Percentiles rank a stretch among this genome's conserved stretches.
Evolutionary conservation across 208 protist genomes (phyloP).

Genomic region (Trichomonas tenax): DNA sequence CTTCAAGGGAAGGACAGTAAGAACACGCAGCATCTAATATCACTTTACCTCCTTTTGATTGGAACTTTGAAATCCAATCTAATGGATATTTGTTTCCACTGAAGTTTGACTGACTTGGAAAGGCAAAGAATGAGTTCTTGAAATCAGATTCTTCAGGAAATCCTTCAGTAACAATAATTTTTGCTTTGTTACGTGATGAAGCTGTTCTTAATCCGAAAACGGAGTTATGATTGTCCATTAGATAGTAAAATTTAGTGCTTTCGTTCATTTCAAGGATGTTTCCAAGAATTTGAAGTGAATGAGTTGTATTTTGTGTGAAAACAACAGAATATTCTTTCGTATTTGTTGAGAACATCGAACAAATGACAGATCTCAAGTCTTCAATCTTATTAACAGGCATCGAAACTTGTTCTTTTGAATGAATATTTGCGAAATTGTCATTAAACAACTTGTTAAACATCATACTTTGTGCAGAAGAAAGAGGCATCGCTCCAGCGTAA

Average conservation of each 20-base stretch:
- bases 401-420: not conserved
- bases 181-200: too few species aligned
- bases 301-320: not conserved
- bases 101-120: not conserved
- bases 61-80: not conserved
- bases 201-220: not conserved
- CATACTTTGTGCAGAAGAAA: not conserved
- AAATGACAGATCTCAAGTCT: not conserved
- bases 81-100: slow-evolving; percentile 2
- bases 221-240: slow-evolving; percentile 3
- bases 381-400: not conserved
- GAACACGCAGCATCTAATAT: not conserved
- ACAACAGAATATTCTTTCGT: not conserved
- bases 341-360: not conserved
- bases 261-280: not conserved
- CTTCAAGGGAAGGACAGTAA: not conserved
- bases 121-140: not conserved
- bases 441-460: not conserved
- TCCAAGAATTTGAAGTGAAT: not conserved
- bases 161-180: not conserved
- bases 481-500: not conserved
- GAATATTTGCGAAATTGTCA: not conserved
- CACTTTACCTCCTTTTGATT: not conserved
- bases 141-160: not conserved
- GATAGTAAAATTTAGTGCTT: not conserved